phyloP scores from a whole-genome alignment of 352 stramenopile species.

The Thraustochytrium striatum region DNA sequence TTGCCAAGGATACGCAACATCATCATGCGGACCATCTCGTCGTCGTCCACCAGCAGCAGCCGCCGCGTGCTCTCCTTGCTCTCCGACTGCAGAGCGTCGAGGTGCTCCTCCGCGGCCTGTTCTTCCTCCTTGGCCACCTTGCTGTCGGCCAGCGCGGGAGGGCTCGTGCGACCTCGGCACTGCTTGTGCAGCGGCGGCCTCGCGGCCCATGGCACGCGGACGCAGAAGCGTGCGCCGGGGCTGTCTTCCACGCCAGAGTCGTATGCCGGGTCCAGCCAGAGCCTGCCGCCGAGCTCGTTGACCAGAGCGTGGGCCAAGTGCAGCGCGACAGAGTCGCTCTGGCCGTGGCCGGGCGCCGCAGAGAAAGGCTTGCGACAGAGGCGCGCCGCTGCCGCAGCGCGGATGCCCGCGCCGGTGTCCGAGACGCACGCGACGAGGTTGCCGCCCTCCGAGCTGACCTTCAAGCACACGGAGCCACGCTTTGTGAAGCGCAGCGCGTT shows the following conservation, averaged over 20 bases:
- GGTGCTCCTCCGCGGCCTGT: too few species aligned
- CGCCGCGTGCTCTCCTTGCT: too few species aligned
- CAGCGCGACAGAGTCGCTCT: background rate
- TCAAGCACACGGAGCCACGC: constrained; percentile 9
- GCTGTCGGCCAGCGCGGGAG: too few species aligned
- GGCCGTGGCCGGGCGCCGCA: background rate
- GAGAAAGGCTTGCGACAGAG: background rate
- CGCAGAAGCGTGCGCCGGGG: constrained; percentile 18
- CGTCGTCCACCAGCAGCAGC: too few species aligned
- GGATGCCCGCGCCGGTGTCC: constrained; percentile 26
- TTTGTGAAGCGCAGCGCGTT: too few species aligned
- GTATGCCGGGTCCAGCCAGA: constrained; percentile 12
- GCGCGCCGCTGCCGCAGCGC: background rate
- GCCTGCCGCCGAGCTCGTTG: constrained; percentile 1
- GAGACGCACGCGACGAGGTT: background rate
- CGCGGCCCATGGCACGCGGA: background rate
- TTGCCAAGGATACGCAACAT: too few species aligned
- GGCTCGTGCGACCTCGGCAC: too few species aligned
- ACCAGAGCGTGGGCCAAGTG: constrained; percentile 6
- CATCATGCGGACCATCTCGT: too few species aligned
- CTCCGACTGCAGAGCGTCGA: too few species aligned
- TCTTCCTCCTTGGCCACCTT: too few species aligned
- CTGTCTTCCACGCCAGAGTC: background rate
- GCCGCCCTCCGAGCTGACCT: too few species aligned
- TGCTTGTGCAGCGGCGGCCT: too few species aligned